Percentiles rank a stretch among this genome's conserved stretches.
Conservation (phyloP, 768 basidiomycete species). For the Hortiboletus flavorubellus region DNA sequence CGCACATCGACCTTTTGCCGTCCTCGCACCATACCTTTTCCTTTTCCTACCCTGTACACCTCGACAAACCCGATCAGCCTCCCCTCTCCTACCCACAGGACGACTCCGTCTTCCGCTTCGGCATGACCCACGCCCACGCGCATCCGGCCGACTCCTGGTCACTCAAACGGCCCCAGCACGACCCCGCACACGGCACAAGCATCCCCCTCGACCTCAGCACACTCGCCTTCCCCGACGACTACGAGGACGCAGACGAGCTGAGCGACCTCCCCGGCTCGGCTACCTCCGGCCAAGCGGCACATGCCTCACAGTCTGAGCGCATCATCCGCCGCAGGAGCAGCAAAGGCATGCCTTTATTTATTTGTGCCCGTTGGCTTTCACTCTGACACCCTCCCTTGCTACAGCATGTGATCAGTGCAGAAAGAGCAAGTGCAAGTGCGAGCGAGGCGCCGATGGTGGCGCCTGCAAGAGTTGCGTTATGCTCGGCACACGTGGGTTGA, state of each 20-base stretch:
- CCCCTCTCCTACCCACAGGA: background rate
- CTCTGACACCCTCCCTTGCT: background rate
- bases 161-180: conserved; percentile 15
- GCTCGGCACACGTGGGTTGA: conserved; percentile 60
- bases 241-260: conserved; percentile 58
- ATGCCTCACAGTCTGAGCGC: conserved; percentile 38
- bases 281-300: conserved; percentile 20
- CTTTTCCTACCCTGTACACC: conserved; percentile 18
- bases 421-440: conserved; percentile 89
- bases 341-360: conserved; percentile 49
- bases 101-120: conserved; percentile 23
- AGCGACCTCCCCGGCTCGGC: conserved; percentile 38
- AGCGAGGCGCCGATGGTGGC: conserved; percentile 55
- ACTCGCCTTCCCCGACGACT: conserved; percentile 57
- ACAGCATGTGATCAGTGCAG: conserved; percentile 86
- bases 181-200: conserved; percentile 6
- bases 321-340: conserved; percentile 69
- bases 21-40: conserved; percentile 21
- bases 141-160: conserved; percentile 22
- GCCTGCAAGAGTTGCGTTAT: conserved; percentile 77
- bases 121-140: conserved; percentile 21
- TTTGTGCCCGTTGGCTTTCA: background rate
- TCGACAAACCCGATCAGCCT: background rate
- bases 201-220: conserved; percentile 25
- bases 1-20: conserved; percentile 21